Evolutionary conservation across 139 green algal species (phyloP).

Genomic region (Closterium sp.): DNA sequence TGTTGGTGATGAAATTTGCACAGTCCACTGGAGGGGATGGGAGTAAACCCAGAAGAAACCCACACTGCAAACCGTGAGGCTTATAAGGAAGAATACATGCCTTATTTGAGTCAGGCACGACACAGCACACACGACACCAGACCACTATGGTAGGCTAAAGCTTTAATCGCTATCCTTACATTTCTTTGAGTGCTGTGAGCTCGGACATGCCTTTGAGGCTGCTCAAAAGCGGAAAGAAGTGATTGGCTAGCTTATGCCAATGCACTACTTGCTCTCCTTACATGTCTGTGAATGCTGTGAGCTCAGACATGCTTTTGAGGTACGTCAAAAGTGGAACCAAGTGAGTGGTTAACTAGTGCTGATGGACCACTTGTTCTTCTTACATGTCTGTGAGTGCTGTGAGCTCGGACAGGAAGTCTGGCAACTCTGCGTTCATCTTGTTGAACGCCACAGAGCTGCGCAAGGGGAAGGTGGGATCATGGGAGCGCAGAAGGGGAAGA

Average conservation of each 20-base stretch:
- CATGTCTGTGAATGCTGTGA: no score
- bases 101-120: not conserved
- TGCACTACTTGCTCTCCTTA: no score
- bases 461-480: not conserved
- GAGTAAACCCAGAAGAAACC: no score
- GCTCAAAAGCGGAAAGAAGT: not conserved
- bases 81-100: no score
- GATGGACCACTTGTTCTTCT: not conserved
- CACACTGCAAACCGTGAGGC: not conserved
- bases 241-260: no score
- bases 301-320: no score
- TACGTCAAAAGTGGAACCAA: no score
- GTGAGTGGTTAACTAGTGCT: no score
- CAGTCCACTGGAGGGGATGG: no score
- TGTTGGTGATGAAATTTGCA: not conserved
- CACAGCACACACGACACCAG: not conserved
- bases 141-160: not conserved
- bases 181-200: not conserved
- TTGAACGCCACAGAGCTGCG: not conserved
- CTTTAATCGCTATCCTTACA: not conserved
- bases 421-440: not conserved
- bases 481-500: not conserved
- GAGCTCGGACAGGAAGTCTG: not conserved
- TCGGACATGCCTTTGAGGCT: not conserved
- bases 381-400: not conserved